Base-by-base conservation (phyloP, 352 stramenopile species). In the Globisporangium solare region DNA sequence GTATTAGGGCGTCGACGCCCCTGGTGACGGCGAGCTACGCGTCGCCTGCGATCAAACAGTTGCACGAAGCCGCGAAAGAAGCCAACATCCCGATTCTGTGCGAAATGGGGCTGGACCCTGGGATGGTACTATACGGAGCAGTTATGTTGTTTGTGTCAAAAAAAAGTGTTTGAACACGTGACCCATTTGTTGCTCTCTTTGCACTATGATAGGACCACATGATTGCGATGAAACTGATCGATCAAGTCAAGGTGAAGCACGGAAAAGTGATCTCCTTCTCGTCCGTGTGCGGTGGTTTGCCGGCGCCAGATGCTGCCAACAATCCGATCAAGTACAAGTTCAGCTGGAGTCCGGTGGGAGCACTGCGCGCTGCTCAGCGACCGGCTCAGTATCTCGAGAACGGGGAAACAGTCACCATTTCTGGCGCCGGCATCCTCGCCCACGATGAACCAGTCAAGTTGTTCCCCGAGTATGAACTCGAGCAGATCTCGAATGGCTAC, bases 251-350 rank as follows among this genome's bases (percentile, higher is more conserved):
- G 21, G 63, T 60, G 18, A 59, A 64, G 13, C 62, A 71, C 15
- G 85, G 87, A 39, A 67, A 66, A 32, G 66, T 97, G n/a, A 65
- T 61, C 5, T 70, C 56, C 39, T 96, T 97, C 58, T 77, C 72
- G 14, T 96, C 86, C 48, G 71, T 95, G 12, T 97, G 88, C 59
- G 90, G 90, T 27, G 90, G 90, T 12, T 68, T 97, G 13, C 86
- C 86, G 14, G 79, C 87, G 22, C 88, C 90, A 13, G 85, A 94
- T 57, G 85, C 83, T 3, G 85, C 85, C 18, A 82, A 96, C 61
- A 97, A 97, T 58, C 86, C 86, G n/a, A 74, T 97, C 51, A 78
- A 84, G 57, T 97, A 97, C 65, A 97, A 97, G 65, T 97, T 97
- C 59, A 95, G 82, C 46, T 97, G 90, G 90, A 91, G 75, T 56